Base-by-base conservation (phyloP, 306 rosid genomes). In the Carpinus viminea region DNA sequence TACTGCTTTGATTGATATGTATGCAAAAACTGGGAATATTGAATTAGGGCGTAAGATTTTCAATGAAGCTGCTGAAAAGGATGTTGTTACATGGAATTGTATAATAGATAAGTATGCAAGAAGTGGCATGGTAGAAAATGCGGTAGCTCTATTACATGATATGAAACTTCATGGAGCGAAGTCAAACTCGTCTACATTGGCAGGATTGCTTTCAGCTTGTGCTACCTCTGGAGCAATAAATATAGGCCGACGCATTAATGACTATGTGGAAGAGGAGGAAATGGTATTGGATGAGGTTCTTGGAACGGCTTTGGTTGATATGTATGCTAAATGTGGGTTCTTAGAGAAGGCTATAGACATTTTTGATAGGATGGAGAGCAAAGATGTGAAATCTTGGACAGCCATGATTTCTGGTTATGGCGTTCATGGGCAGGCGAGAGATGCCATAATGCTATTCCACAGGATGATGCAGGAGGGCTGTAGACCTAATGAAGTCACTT, bases 321-420 rank as follows among this genome's bases (percentile, higher is more conserved):
- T 85, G 89, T 88, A 87, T 82, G 85, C 85, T 75, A 92, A 92
- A 84, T 88, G 90, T 47, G 97, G 97, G 74, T 84, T 90, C 73
- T 78, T 90, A 56, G 88, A 81, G 45, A 79, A 89, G 84, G 94
- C 93, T 26, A 73, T 78, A 78, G 81, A 76, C 36, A 78, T 87
- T 55, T 92, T 92, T 26, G 70, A 90, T 64, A 86, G 85, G 83
- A 81, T 90, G 75, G 79, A 83, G 56, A 50, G 53, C 77, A 90
- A 90, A 83, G 95, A 92, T 88, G 92, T 90, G 34, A 88, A 88
- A 75, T 76, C 90, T 72, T 90, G 95, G 94, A 90, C 93, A 46
- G 85, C 93, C 54, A 87, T 90, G 95, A 92, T 92, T 70, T 87
- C 88, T 7, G 87, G 90, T 60, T 86, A 70, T 31, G 93, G 97